Base-by-base conservation (phyloP, 192 early-diverging fungal species). In the Umbelopsis sp. region DNA sequence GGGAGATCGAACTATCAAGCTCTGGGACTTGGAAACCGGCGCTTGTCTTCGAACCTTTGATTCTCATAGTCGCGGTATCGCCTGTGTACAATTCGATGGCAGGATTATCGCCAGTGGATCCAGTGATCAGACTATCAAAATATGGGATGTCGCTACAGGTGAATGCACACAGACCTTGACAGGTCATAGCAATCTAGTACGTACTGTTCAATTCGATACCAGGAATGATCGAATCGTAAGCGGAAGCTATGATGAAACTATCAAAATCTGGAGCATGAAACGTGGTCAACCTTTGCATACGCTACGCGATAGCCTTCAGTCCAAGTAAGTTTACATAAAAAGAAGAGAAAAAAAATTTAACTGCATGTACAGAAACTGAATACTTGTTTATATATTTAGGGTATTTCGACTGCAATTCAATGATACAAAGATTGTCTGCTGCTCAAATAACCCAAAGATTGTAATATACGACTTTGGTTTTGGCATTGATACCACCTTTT, bases 351-450 rank as follows among this genome's bases (percentile, higher is more conserved):
- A 29, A 0, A 45, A 52, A 16, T 49, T 6, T 66, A 45, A 38
- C 36, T 38, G 36, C 38, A 6, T 41, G 12, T 41, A n/a, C n/a
- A n/a, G 38, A 41, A 41, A 41, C 24, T 59, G 32, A 7, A 52
- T 66, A 32, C 45, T 25, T 16, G 45, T 2, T 69, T 10, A 10
- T 41, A n/a, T n/a, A n/a, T 68, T 68, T 68, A 82, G 89, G 16
- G 91, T 97, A 2, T 92, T 95, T 71, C 93, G 94, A 73, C 71
- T 97, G 9, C 90, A 91, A 76, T 94, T 95, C 71, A 90, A 91
- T 74, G 85, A 86, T 45, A 87, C 92, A 32, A 91, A 89, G 69
- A 95, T 97, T 32, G 89, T 97, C 7, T 91, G 91, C 41, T 93
- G 93, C 70, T 90, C 89, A n/a, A 89, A 91, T 47, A 87, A 88